A percentile compares a stretch with the other conserved stretches of the same genome.
phyloP scores from a whole-genome alignment of 106 monocot genomes.

The Acorus gramineus region DNA sequence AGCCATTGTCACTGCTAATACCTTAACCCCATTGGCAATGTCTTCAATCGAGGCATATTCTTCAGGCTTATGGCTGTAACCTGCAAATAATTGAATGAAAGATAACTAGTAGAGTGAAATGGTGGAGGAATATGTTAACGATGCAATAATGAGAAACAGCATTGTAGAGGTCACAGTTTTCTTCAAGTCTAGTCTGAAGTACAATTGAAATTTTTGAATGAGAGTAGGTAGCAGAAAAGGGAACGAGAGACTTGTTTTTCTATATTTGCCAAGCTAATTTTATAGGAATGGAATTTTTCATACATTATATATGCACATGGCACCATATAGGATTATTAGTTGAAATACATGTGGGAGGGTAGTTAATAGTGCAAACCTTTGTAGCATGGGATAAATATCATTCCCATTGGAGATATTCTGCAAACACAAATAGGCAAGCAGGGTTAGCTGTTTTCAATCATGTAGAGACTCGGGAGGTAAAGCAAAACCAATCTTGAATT shows the following conservation, averaged over 20 bases:
- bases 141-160: too few relatives aligned
- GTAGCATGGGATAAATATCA: slow-evolving; percentile 96
- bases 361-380: slow-evolving; percentile 43
- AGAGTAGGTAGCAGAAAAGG: background rate
- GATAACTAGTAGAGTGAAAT: background rate
- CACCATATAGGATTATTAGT: too few relatives aligned
- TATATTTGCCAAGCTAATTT: background rate
- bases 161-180: too few relatives aligned
- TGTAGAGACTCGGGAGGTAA: too few relatives aligned
- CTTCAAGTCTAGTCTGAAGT: too few relatives aligned
- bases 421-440: slow-evolving; percentile 2
- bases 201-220: too few relatives aligned
- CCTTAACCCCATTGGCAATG: slow-evolving; percentile 79
- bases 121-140: background rate
- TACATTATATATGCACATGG: too few relatives aligned
- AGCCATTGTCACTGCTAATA: slow-evolving; percentile 64
- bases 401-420: slow-evolving; percentile 92
- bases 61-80: slow-evolving; percentile 95
- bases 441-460: background rate
- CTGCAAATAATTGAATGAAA: slow-evolving; percentile 23
- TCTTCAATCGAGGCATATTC: slow-evolving; percentile 66
- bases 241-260: background rate
- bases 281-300: background rate
- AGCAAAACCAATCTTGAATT: too few relatives aligned
- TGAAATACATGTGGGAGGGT: too few relatives aligned